Evolutionary conservation across 2,329 filamentous ascomycete genomes (phyloP), one percentile per base, ranked within the genome.

Genomic region (Didymella pomorum): DNA sequence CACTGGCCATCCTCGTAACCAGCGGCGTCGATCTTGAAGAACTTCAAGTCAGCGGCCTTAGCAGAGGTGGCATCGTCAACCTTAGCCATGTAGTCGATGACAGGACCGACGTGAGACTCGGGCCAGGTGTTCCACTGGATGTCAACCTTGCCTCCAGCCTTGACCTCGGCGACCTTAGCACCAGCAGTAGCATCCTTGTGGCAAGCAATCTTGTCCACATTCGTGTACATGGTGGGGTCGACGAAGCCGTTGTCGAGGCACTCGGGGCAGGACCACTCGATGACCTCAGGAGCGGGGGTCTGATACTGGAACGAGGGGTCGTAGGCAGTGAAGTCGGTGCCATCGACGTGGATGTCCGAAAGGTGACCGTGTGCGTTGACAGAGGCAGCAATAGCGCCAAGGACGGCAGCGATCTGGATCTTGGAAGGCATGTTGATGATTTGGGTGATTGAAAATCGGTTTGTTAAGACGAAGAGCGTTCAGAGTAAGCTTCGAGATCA

Each of bases 121-220:
- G 88, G 87, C 88, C 88, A 91, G 16, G 79, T 78, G 57, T 81
- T 84, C 88, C 88, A 90, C 67, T 85, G 81, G 47, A 90, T 76
- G 58, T 83, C 78, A 64, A 90, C 71, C 16, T 79, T 79, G 65
- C 79, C 78, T 58, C 88, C 89, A 16, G 87, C 88, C 11, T 80
- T 78, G 39, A 89, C 82, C 14, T 80, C 75, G 14, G 84, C 84
- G 61, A 82, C 80, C 52, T 80, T 78, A 16, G 76, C 67, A 37
- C 81, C 84, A n/a, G 81, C 80, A 18, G 80, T 79, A 23, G 83
- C 86, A 43, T 76, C 75, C 69, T 80, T 80, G 79, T 89, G 87
- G 79, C 86, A 88, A 70, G 86, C 84, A 60, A 88, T 87, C 68
- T 87, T 80, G 31, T 79, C 59, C 11, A 62, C 67, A 29, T 72